phyloP scores from a whole-genome alignment of 2,329 filamentous ascomycete species.

The Rutstroemia sp. region DNA sequence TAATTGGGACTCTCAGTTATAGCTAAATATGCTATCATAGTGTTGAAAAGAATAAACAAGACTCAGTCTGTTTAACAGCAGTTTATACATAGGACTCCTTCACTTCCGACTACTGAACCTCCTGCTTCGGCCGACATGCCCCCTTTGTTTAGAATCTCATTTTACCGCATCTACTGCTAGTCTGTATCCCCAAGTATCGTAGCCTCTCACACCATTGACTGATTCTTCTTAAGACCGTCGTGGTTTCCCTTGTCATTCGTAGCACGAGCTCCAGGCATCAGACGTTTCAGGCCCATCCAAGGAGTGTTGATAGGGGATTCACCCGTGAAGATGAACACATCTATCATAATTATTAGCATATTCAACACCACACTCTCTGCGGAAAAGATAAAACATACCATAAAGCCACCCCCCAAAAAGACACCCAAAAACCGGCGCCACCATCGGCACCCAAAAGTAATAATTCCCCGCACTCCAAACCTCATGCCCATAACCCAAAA shows the following conservation, averaged over 20 bases:
- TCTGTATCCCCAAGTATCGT: no score
- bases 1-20: no score
- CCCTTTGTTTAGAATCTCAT: no score
- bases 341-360: background rate
- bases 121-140: no score
- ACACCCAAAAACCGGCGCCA: slow-evolving; percentile 61
- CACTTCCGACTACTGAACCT: no score
- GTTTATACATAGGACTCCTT: no score
- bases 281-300: slow-evolving; percentile 24
- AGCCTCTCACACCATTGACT: background rate
- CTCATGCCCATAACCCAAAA: slow-evolving; percentile 59
- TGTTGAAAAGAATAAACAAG: no score
- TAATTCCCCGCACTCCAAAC: slow-evolving; percentile 62
- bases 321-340: slow-evolving; percentile 44
- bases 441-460: slow-evolving; percentile 71
- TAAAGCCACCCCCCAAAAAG: slow-evolving; percentile 60
- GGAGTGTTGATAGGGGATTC: slow-evolving; percentile 27
- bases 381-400: slow-evolving; percentile 26
- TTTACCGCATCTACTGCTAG: no score
- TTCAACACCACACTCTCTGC: background rate
- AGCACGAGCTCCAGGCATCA: slow-evolving; percentile 4
- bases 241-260: background rate
- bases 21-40: no score
- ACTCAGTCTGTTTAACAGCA: no score
- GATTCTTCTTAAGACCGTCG: background rate